phyloP scores from a whole-genome alignment of 805 yeast species.

The Kuraishia floccosa region DNA sequence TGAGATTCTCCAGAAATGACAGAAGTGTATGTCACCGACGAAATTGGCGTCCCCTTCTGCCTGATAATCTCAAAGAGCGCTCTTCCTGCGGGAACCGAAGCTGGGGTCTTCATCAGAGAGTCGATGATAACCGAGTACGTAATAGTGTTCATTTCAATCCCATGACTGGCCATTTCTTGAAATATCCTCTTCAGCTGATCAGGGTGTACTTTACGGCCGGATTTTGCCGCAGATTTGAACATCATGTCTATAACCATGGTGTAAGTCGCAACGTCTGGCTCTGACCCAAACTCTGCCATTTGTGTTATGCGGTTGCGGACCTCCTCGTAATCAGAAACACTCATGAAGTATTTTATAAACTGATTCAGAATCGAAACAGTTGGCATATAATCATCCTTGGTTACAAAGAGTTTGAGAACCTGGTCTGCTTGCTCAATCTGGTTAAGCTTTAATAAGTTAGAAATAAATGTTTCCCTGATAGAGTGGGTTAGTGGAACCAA shows the following conservation, averaged over 20 bases:
- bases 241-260: conserved; percentile 45
- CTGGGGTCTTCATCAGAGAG: conserved; percentile 36
- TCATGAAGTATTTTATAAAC: conserved; percentile 30
- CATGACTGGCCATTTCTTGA: conserved; percentile 24
- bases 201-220: conserved; percentile 25
- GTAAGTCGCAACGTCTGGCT: conserved; percentile 53
- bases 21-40: conserved; percentile 28
- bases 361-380: conserved; percentile 39
- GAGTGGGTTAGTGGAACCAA: conserved; percentile 22
- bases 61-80: conserved; percentile 2
- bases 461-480: conserved; percentile 31
- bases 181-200: conserved; percentile 16
- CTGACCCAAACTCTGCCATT: conserved; percentile 26
- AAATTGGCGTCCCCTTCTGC: conserved; percentile 6
- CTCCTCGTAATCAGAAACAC: conserved; percentile 23
- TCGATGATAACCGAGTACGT: conserved; percentile 42
- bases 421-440: conserved; percentile 28
- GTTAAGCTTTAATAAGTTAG: conserved; percentile 28
- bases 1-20: conserved; percentile 36
- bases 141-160: conserved; percentile 25
- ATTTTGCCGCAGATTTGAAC: conserved; percentile 36
- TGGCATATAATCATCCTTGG: conserved; percentile 27
- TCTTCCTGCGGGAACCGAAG: conserved; percentile 40
- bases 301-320: conserved; percentile 38
- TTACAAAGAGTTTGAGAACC: conserved; percentile 16